phyloP scores from a whole-genome alignment of 2,329 filamentous ascomycete genomes.

The Microsporum ferrugineum region DNA sequence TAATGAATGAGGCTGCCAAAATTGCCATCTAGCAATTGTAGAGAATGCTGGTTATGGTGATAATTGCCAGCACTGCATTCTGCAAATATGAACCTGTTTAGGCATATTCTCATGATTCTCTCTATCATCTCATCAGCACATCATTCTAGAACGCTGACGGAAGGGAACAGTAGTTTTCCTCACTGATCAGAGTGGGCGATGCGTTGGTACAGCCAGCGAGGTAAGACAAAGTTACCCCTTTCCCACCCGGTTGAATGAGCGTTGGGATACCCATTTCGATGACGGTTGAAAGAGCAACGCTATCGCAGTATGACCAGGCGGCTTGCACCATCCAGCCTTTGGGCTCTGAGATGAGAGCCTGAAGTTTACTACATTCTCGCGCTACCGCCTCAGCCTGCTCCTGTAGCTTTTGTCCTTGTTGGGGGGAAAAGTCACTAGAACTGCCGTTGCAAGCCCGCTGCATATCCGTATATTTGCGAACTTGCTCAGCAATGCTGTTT shows the following conservation, averaged over 20 bases:
- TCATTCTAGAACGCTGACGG: neutral
- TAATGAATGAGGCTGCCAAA: neutral
- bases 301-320: neutral
- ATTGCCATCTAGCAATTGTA: neutral
- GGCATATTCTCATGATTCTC: neutral
- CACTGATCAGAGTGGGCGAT: neutral
- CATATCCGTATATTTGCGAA: neutral
- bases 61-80: neutral
- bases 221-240: neutral
- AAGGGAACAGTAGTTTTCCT: neutral
- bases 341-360: neutral
- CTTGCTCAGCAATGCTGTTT: neutral
- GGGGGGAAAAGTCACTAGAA: neutral
- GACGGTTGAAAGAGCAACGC: neutral
- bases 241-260: neutral
- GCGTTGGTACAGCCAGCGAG: neutral
- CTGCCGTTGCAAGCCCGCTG: neutral
- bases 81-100: neutral
- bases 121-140: neutral
- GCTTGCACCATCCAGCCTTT: neutral
- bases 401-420: neutral
- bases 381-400: neutral
- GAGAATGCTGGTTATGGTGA: neutral
- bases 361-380: neutral
- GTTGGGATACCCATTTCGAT: neutral